Base-by-base conservation (phyloP, 176 grass and related monocot genomes). In the Calamus simplicifolius region DNA sequence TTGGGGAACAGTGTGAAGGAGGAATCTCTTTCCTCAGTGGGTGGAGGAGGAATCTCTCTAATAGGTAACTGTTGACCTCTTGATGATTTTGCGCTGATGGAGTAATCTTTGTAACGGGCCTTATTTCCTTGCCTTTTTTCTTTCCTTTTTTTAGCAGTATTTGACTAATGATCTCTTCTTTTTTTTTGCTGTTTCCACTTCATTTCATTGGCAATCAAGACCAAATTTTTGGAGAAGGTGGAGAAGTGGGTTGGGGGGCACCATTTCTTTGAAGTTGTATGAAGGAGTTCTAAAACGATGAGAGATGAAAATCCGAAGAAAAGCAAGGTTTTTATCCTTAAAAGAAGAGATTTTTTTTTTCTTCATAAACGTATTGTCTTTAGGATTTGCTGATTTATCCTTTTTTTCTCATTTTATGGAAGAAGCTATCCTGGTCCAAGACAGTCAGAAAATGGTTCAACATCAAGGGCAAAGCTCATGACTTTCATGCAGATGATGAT, bases 361-460 rank as follows among this genome's bases (percentile, higher is more conserved):
- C 54, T 60, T 15, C 59, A 67, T 51, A 21, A 6, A 67, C 63
- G 49, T 53, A 8, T 68, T 55, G 52, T 69, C 66, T 30, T 51
- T 61, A 35, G 76, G 64, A 58, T 68, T 68, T 76, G 53, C 58
- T 84, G 51, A 51, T 72, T 26, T 69, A 58, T 43, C 18, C 54
- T 63, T 63, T 62, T 52, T 63, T 27, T 69, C 18, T 30, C 4
- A 60, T 28, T 63, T 76, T 59, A 54, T 70, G 54, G 5, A 5
- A 30, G 73, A 73, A 98, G 87, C 77, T 91, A 21, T 98, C 93
- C 6, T 92, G 93, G 93, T 98, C 94, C 26, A 98, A 81, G 76
- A 87, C 87, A 31, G 88, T 92, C 27, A 80, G 81, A 78, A 98
- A 98, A 78, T 92, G 84, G 94, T 79, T 98, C 79, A 92, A 98